Evolutionary conservation across 1,139 yeast genomes (phyloP), one percentile per base, ranked within the genome.

Genomic region (Taphrina confusa): DNA sequence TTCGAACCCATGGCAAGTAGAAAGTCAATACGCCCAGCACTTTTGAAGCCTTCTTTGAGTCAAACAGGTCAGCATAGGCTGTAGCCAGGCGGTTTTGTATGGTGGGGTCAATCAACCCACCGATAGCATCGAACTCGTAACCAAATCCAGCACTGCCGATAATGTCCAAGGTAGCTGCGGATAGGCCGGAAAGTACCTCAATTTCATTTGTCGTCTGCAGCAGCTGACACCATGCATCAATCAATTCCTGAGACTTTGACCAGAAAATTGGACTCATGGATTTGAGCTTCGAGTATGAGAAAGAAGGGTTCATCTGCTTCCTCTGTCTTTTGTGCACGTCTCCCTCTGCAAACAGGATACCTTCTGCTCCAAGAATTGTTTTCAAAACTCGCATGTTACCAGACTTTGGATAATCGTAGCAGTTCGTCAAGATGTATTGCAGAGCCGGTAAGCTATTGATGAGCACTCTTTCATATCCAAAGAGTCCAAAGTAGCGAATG

Each of bases 331-430:
- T 47, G 39, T 64, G 66, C 27, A 37, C 59, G 12, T 62, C 60
- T 25, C 66, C 66, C 45, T 64, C 67, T 3, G 61, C 54, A 31
- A 61, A 61, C 22, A 62, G 49, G 34, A 64, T 25, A 50, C 68
- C 61, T 47, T 58, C 64, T 9, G 59, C 63, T 5, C 65, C 66
- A 16, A 63, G 12, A 25, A 63, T 36, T 30, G 36, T 12, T 5
- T 39, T 57, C 18, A 64, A 40, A 16, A 22, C 33, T 30, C 39
- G 31, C 16, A 62, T 46, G 12, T 23, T 20, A 1, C 20, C 18
- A 4, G 66, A 51, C 55, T 63, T 64, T 30, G 54, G 63, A 36
- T 61, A 64, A 16, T 31, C 56, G 27, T 63, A 62, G 12, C 64
- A 50, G 33, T 62, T 18, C 11, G 63, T 62, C 33, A 64, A 36